These are phyloP conservation scores for Aegilops speltoides DNA, from an alignment of 176 grass and related monocot genomes.

Conservation along the genomic window DNA sequence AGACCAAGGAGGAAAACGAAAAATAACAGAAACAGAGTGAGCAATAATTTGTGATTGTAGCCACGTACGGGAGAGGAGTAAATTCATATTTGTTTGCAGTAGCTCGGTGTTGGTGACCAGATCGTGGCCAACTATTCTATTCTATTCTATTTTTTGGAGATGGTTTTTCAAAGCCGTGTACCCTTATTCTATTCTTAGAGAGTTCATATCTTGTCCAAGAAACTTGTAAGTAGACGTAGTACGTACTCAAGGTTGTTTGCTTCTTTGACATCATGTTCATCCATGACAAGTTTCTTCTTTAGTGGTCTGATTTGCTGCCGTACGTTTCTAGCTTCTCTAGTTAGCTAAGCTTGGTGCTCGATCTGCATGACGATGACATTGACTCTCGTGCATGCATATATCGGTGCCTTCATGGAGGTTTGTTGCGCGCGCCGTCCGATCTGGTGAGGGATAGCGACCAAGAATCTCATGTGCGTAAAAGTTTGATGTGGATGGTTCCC, in stretches of 20 bases:
- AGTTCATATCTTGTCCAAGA: slow-evolving; percentile 27
- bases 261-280: slow-evolving; percentile 6
- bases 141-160: slow-evolving; percentile 13
- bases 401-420: slow-evolving; percentile 21
- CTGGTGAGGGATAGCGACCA: not conserved
- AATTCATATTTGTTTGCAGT: slow-evolving; percentile 22
- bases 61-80: not conserved
- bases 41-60: slow-evolving; percentile 27
- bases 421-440: slow-evolving; percentile 20
- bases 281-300: not conserved
- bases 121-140: slow-evolving; percentile 11
- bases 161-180: not conserved
- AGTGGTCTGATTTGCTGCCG: not conserved
- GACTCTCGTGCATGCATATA: not conserved
- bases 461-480: slow-evolving; percentile 33
- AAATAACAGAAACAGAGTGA: not conserved
- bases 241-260: not conserved
- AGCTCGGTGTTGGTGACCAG: slow-evolving; percentile 35
- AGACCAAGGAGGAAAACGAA: not conserved
- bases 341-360: not conserved
- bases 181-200: slow-evolving; percentile 2
- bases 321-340: not conserved
- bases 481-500: slow-evolving; percentile 17
- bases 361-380: not conserved
- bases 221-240: slow-evolving; percentile 31